A percentile compares a stretch with the other conserved stretches of the same genome.
Evolutionary conservation across 768 basidiomycete species (phyloP).

Genomic region (Holtermanniella nyarrowii): DNA sequence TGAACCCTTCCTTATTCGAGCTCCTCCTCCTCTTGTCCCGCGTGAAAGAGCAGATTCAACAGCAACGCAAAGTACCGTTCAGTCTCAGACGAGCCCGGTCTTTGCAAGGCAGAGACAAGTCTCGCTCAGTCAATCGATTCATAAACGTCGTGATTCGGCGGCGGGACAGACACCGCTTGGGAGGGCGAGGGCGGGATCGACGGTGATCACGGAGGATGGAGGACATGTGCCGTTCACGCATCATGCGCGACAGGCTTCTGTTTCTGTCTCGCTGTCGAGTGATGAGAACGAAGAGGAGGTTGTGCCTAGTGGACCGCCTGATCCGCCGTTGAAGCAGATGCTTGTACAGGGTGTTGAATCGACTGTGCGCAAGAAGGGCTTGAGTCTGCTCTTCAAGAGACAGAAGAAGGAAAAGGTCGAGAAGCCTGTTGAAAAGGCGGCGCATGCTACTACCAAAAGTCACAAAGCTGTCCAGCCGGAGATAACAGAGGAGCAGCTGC

Average conservation of each 20-base stretch:
- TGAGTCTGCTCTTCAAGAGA: background rate
- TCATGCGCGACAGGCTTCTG: constrained; percentile 4
- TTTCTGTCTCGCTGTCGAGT: background rate
- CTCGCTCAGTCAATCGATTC: background rate
- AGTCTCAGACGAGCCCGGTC: background rate
- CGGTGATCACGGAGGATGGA: constrained; percentile 7
- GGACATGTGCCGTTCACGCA: constrained; percentile 37
- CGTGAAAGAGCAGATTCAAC: background rate
- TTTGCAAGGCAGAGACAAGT: background rate
- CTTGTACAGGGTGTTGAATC: background rate
- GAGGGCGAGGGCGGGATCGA: background rate
- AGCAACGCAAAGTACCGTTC: background rate
- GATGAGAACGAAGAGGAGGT: background rate
- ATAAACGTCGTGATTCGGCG: background rate
- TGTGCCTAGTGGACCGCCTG: too few relatives aligned
- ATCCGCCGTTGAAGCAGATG: background rate
- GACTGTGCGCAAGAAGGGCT: background rate
- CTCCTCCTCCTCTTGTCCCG: background rate
- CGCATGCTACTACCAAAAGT: too few relatives aligned
- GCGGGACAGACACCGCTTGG: background rate
- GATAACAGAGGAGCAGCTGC: constrained; percentile 8
- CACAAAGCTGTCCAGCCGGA: too few relatives aligned
- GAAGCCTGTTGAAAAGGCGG: too few relatives aligned
- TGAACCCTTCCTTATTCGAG: background rate
- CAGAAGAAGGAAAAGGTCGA: background rate